Percentiles rank a stretch among this genome's conserved stretches.
phyloP scores from a whole-genome alignment of 352 stramenopile species.

The Phytophthora ohioensis region DNA sequence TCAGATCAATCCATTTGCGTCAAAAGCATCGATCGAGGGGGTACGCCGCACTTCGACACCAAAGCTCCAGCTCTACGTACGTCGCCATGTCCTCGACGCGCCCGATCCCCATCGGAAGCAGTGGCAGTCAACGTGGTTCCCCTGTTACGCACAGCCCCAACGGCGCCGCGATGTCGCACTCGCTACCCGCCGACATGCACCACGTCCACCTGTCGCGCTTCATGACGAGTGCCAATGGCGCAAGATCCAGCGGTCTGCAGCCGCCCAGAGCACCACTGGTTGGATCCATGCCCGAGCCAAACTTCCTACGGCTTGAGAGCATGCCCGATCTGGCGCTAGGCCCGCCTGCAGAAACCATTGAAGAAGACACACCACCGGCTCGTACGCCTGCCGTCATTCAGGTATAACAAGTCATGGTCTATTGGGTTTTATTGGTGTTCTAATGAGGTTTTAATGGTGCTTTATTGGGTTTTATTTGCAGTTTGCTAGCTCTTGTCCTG shows the following conservation, averaged over 20 bases:
- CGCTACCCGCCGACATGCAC: conserved; percentile 66
- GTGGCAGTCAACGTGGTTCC: conserved; percentile 57
- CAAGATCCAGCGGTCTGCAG: conserved; percentile 41
- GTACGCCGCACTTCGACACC: conserved; percentile 15
- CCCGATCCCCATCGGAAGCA: conserved; percentile 61
- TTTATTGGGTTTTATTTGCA: conserved; percentile 28
- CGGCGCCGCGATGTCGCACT: conserved; percentile 47
- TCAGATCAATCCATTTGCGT: conserved; percentile 25
- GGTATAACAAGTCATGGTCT: conserved; percentile 20
- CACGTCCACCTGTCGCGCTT: conserved; percentile 50
- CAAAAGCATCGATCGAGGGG: conserved; percentile 14
- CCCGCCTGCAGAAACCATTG: conserved; percentile 44
- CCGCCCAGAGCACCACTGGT: conserved; percentile 64
- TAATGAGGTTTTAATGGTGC: conserved; percentile 12
- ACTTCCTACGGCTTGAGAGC: conserved; percentile 54
- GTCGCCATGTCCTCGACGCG: conserved; percentile 52
- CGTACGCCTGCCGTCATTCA: conserved; percentile 60
- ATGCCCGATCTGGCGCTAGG: conserved; percentile 74
- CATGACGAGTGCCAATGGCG: conserved; percentile 32
- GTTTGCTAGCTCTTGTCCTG: conserved; percentile 77
- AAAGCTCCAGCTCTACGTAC: conserved; percentile 15
- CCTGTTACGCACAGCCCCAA: conserved; percentile 35
- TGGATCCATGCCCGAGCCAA: conserved; percentile 71
- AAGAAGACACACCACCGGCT: conserved; percentile 31
- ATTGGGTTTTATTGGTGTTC: conserved; percentile 10